phyloP scores from a whole-genome alignment of 169 alveolate species.

The Eimeria praecox region DNA sequence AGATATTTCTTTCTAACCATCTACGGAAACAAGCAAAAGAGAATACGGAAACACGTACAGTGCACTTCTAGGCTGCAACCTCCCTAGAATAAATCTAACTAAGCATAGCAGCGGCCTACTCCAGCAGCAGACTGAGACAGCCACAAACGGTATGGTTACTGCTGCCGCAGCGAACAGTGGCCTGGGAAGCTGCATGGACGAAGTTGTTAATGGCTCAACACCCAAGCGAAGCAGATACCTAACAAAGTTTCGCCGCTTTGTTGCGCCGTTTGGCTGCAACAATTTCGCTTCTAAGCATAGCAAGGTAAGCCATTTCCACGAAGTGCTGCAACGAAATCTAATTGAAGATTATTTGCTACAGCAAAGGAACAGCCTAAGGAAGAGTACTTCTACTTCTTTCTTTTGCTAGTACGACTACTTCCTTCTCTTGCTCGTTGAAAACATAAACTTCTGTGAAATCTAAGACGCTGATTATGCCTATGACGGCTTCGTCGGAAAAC shows the following conservation, averaged over 20 bases:
- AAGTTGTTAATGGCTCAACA: background rate
- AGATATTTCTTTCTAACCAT: background rate
- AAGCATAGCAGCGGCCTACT: background rate
- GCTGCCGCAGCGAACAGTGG: background rate
- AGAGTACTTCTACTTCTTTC: too few relatives aligned
- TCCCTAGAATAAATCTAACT: background rate
- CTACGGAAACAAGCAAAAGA: background rate
- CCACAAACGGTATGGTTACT: background rate
- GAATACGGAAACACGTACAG: background rate
- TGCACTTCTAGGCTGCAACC: background rate
- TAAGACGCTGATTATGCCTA: background rate
- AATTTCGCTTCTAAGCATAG: background rate
- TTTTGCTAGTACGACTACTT: background rate
- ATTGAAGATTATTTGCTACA: background rate
- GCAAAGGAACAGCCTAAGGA: too few relatives aligned
- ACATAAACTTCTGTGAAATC: background rate
- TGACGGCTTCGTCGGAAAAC: background rate
- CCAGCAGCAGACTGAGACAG: background rate
- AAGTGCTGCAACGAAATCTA: background rate
- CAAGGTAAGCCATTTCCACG: background rate
- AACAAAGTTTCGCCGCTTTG: background rate
- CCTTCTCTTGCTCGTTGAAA: background rate
- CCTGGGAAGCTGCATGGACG: background rate
- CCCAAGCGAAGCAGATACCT: background rate
- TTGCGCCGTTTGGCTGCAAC: background rate